Conservation (phyloP, 2,329 filamentous ascomycete species). For the Trichoderma sp. region DNA sequence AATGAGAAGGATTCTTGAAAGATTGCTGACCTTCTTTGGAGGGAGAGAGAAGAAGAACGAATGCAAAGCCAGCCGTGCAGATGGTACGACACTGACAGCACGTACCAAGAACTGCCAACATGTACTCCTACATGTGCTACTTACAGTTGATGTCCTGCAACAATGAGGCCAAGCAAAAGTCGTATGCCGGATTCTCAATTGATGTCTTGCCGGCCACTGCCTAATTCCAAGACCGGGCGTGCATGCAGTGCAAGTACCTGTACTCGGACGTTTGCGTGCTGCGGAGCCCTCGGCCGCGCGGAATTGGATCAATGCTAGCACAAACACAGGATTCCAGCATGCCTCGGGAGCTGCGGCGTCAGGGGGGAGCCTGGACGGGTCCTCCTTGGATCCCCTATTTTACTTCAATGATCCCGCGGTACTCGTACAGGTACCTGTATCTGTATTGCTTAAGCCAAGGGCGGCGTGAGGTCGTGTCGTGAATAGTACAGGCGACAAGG, state of each 20-base stretch:
- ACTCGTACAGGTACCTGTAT: not conserved
- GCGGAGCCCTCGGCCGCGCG: slow-evolving; percentile 9
- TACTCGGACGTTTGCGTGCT: slow-evolving; percentile 9
- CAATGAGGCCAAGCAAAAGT: not conserved
- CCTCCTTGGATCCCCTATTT: slow-evolving; percentile 8
- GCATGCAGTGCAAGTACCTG: not conserved
- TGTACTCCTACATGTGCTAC: not conserved
- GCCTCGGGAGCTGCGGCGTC: slow-evolving; percentile 16
- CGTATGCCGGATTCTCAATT: not conserved
- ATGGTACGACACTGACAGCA: slow-evolving; percentile 1
- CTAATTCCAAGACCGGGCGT: not conserved
- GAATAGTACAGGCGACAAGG: not conserved
- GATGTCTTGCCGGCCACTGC: not conserved
- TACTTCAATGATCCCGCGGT: not conserved
- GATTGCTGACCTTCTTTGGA: not conserved
- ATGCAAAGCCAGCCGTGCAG: not conserved
- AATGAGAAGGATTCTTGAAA: not conserved
- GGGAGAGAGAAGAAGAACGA: not conserved
- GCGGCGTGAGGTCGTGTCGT: not conserved
- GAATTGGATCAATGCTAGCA: not conserved
- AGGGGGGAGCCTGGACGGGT: slow-evolving; percentile 1
- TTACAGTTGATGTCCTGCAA: not conserved
- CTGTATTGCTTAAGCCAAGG: not conserved
- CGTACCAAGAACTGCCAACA: not conserved
- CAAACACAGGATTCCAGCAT: slow-evolving; percentile 4